Percentiles rank a stretch among this genome's conserved stretches.
phyloP scores from a whole-genome alignment of 1,284 basidiomycete species.

The Pseudozyma pruni region DNA sequence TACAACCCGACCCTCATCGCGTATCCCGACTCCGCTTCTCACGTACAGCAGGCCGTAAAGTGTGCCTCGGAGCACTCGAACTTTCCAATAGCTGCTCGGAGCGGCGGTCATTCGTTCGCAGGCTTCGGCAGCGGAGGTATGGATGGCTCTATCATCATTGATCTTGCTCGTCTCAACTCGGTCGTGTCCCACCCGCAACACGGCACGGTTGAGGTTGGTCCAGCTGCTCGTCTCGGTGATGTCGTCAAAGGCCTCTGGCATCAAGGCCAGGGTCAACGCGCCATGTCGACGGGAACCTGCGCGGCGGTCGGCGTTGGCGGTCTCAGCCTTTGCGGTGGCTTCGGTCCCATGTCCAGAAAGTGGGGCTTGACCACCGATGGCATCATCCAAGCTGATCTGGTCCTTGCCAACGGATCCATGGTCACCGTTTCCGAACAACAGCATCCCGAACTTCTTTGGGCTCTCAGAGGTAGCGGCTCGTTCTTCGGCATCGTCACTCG shows the following conservation, averaged over 20 bases:
- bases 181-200: constrained; percentile 43
- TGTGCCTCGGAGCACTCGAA: constrained; percentile 20
- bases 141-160: constrained; percentile 61
- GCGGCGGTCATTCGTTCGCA: constrained; percentile 68
- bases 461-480: constrained; percentile 64
- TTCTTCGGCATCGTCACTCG: constrained; percentile 67
- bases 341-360: constrained; percentile 59
- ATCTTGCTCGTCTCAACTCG: constrained; percentile 56
- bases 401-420: constrained; percentile 66
- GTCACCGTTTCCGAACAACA: constrained; percentile 44
- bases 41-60: constrained; percentile 60
- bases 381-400: constrained; percentile 65
- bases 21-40: constrained; percentile 41
- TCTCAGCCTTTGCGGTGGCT: constrained; percentile 66
- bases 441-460: constrained; percentile 59
- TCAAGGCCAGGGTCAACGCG: constrained; percentile 49
- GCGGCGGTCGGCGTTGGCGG: constrained; percentile 67
- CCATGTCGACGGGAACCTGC: constrained; percentile 66
- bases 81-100: constrained; percentile 61
- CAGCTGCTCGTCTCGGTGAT: constrained; percentile 67
- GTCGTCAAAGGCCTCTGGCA: constrained; percentile 64
- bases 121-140: constrained; percentile 60
- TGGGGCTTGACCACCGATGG: constrained; percentile 67
- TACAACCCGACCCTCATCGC: constrained; percentile 65
- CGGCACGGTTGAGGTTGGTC: constrained; percentile 56